Conservation (phyloP, 2,329 filamentous ascomycete species). For the Stagonosporopsis rhizophila region DNA sequence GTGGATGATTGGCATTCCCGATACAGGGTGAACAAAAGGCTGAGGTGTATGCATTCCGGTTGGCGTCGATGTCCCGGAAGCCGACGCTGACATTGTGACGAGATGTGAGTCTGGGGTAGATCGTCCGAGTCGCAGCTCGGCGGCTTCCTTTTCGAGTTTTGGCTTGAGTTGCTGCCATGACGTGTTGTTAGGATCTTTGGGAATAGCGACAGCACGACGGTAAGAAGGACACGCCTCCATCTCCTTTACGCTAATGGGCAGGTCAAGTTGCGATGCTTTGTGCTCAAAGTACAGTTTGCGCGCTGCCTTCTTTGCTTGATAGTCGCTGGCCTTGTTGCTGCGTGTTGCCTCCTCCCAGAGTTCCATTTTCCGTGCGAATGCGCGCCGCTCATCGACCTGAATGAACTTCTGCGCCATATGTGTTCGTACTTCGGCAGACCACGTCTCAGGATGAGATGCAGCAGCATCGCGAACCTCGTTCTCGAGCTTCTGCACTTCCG, state of each 20-base stretch:
- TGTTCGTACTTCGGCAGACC: constrained; percentile 31
- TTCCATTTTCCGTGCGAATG: constrained; percentile 48
- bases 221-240: constrained; percentile 51
- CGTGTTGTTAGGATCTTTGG: constrained; percentile 47
- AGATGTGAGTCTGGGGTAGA: constrained; percentile 16
- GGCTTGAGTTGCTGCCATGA: constrained; percentile 48
- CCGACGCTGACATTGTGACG: constrained; percentile 22
- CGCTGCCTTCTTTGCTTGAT: constrained; percentile 42
- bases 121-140: constrained; percentile 27
- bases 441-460: constrained; percentile 22
- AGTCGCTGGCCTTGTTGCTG: constrained; percentile 37
- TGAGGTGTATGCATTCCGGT: constrained; percentile 21
- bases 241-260: constrained; percentile 45
- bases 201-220: constrained; percentile 48
- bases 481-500: constrained; percentile 41
- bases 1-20: constrained; percentile 7
- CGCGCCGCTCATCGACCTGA: constrained; percentile 39
- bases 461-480: constrained; percentile 31
- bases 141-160: constrained; percentile 46
- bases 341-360: constrained; percentile 46
- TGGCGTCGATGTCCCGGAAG: constrained; percentile 32
- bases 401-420: constrained; percentile 34
- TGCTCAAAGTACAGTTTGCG: constrained; percentile 47
- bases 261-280: constrained; percentile 46
- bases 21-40: constrained; percentile 21